Evolutionary conservation across 176 grass and related monocot species (phyloP), one percentile per base, ranked within the genome.

Genomic region (bread wheat (Triticum aestivum)): DNA sequence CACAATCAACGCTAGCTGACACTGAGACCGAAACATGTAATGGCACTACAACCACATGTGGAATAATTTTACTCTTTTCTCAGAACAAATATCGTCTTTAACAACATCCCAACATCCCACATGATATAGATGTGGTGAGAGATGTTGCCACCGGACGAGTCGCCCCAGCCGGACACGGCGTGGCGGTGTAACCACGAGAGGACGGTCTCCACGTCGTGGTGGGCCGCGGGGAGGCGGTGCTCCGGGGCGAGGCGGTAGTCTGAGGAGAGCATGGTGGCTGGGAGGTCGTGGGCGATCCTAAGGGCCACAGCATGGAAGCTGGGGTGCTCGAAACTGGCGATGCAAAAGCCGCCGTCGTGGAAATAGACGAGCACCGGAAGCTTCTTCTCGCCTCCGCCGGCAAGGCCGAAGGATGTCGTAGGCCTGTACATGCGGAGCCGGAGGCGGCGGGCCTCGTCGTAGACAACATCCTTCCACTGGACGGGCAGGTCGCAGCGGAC

Each of bases 181-280:
- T 80, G 86, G 11, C 17, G 21, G 33, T 51, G 59, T 29, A 95
- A 81, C 91, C 89, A 93, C 21, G 81, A 79, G 47, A 96, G 20
- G 69, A 91, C 9, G 44, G 65, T 12, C 13, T 45, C 89, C 5
- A 32, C 85, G 82, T 96, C 91, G 5, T 89, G 49, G 45, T 83
- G 61, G n/a, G 87, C 92, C 5, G 83, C 94, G 62, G 94, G 92
- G 49, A 97, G 89, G 58, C 83, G 80, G 83, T 97, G 75, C 59
- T 92, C 89, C 0, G 94, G 2, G 1, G 94, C 89, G 17, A 97
- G 91, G 20, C 89, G 91, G 88, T 97, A 94, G 86, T 97, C 86
- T 4, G 89, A 79, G 44, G 94, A 88, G 41, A 93, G 84, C 24
- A 97, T 87, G 71, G 93, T 15, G 23, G 85, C 92, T 0, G 88